These are phyloP conservation scores for Akanthomyces lecanii DNA, from an alignment of 2,329 filamentous ascomycete species.

Conservation along the genomic window DNA sequence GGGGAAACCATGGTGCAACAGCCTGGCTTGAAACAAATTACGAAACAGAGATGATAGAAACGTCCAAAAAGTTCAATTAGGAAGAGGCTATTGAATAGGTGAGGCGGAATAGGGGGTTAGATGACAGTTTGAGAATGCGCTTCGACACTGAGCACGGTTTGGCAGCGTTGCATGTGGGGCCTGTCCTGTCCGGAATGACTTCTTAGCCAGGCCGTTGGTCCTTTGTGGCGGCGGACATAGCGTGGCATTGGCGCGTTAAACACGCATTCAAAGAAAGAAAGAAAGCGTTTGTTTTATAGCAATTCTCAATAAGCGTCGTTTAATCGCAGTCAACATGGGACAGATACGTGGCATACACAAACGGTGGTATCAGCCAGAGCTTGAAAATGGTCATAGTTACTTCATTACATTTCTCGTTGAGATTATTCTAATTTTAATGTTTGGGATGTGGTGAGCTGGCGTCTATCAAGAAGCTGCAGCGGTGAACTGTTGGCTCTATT, in stretches of 20 bases:
- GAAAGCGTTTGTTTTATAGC: not conserved
- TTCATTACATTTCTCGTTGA: conserved; percentile 15
- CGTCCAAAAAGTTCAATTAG: not conserved
- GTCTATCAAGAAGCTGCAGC: not conserved
- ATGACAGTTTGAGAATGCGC: not conserved
- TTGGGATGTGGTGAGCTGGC: not conserved
- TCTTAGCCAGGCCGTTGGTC: not conserved
- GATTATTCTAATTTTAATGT: conserved; percentile 4
- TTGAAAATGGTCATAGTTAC: not conserved
- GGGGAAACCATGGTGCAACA: conserved; percentile 27
- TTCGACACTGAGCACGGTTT: not conserved
- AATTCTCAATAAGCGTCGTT: not conserved
- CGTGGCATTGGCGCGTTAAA: no score
- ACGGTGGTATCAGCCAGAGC: not conserved
- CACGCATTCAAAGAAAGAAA: not conserved
- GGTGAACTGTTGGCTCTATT: not conserved
- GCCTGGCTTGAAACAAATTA: not conserved
- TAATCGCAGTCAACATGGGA: no score
- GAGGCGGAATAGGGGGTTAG: not conserved
- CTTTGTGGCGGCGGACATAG: not conserved
- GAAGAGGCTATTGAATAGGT: not conserved
- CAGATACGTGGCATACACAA: not conserved
- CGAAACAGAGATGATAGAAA: not conserved
- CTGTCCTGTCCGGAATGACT: not conserved
- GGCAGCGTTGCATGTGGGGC: conserved; percentile 3